phyloP scores from a whole-genome alignment of 129 eudicot species.

The Chrysanthemum seticuspe region DNA sequence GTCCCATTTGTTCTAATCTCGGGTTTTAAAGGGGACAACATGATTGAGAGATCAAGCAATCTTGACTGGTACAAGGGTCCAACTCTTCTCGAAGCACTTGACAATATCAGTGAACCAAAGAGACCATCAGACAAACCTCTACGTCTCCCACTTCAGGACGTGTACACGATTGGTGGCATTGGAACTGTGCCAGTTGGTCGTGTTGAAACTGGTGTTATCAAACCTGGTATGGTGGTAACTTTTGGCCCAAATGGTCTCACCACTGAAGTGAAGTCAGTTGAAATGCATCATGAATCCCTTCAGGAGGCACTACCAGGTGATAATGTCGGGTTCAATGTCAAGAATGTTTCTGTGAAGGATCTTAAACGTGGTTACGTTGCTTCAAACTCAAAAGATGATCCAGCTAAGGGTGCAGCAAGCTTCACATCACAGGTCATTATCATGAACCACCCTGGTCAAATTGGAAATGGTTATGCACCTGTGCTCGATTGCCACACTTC shows the following conservation, averaged over 20 bases:
- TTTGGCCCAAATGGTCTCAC: slow-evolving; percentile 38
- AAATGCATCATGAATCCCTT: slow-evolving; percentile 43
- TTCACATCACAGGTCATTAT: slow-evolving; percentile 39
- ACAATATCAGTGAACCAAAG: slow-evolving; percentile 37
- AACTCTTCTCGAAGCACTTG: slow-evolving; percentile 45
- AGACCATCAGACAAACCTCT: slow-evolving; percentile 46
- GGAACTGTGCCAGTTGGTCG: slow-evolving; percentile 46
- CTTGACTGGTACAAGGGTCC: slow-evolving; percentile 51
- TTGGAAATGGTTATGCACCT: slow-evolving; percentile 41
- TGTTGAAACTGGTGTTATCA: slow-evolving; percentile 37
- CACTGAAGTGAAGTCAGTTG: slow-evolving; percentile 43
- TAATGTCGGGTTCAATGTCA: slow-evolving; percentile 42
- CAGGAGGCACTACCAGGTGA: slow-evolving; percentile 38
- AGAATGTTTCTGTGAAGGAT: slow-evolving; percentile 44
- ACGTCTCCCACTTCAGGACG: slow-evolving; percentile 48
- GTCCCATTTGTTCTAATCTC: slow-evolving; percentile 39
- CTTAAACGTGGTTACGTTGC: slow-evolving; percentile 46
- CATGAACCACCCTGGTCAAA: slow-evolving; percentile 45
- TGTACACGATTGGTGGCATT: slow-evolving; percentile 44
- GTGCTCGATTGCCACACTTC: slow-evolving; percentile 40
- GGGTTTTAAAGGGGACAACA: slow-evolving; percentile 36
- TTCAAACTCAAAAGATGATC: slow-evolving; percentile 46
- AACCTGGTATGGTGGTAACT: slow-evolving; percentile 42
- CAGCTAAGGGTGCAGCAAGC: slow-evolving; percentile 37
- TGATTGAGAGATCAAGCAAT: slow-evolving; percentile 39